Evolutionary conservation across 768 basidiomycete genomes (phyloP).

Genomic region (Leccinum pellstonianum): DNA sequence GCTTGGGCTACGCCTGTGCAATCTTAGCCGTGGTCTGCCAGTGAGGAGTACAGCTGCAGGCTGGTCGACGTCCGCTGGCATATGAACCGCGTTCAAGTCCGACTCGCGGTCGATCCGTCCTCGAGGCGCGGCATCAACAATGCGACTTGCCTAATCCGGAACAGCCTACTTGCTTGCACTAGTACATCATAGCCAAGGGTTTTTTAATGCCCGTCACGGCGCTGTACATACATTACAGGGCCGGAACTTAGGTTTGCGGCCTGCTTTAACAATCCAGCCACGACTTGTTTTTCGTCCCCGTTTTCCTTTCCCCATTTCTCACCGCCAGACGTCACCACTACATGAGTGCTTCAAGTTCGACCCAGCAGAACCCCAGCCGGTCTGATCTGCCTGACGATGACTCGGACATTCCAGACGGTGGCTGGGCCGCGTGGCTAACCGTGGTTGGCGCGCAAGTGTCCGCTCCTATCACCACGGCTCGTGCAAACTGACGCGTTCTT

Average conservation of each 20-base stretch:
- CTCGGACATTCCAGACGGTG: slow-evolving; percentile 23
- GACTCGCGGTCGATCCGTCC: neutral
- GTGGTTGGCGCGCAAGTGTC: slow-evolving; percentile 24
- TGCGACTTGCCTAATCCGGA: neutral
- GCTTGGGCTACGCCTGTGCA: slow-evolving; percentile 21
- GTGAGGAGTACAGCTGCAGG: neutral
- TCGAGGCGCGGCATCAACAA: neutral
- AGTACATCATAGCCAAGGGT: too few relatives aligned
- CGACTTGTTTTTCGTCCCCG: neutral
- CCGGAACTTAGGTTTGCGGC: too few relatives aligned
- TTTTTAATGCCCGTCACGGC: neutral
- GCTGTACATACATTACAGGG: slow-evolving; percentile 1
- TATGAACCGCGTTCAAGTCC: neutral
- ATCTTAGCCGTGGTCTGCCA: slow-evolving; percentile 19
- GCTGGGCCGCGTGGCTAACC: slow-evolving; percentile 26
- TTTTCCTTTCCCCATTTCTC: neutral
- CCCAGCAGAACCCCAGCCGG: neutral
- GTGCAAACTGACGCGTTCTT: slow-evolving; percentile 1
- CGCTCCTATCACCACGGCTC: neutral
- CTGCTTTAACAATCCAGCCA: neutral
- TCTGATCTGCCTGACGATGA: neutral
- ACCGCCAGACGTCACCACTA: neutral
- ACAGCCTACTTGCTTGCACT: neutral
- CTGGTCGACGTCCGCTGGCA: neutral
- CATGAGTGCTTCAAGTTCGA: slow-evolving; percentile 3